These are phyloP conservation scores for Odontarrhena argentea DNA, from an alignment of 345 rosid species.

Conservation along the genomic window DNA sequence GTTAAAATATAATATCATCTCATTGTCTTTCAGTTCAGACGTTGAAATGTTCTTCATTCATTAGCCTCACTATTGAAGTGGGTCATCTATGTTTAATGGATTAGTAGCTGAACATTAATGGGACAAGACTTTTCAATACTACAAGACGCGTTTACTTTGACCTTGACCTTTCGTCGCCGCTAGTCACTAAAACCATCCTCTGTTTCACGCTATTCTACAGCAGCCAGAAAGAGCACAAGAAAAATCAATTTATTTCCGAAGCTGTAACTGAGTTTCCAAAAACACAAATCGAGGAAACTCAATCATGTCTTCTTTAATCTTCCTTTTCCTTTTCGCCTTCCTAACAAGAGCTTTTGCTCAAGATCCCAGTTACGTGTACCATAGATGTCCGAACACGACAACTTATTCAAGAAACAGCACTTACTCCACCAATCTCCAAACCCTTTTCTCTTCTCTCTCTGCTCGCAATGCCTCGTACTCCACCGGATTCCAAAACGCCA, in stretches of 20 bases:
- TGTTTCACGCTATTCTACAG: neutral
- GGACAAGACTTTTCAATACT: neutral
- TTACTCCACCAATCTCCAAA: conserved; percentile 42
- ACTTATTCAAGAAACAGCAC: conserved; percentile 43
- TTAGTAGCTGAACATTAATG: neutral
- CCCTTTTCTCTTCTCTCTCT: conserved; percentile 43
- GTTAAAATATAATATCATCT: too few species aligned
- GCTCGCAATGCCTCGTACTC: conserved; percentile 21
- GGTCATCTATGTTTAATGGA: too few species aligned
- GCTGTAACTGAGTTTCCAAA: too few species aligned
- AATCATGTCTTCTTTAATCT: conserved; percentile 23
- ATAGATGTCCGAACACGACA: neutral
- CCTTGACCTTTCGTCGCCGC: conserved; percentile 25
- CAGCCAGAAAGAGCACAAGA: neutral
- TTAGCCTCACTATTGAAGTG: too few species aligned
- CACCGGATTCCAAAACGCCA: conserved; percentile 48
- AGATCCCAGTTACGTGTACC: conserved; percentile 6
- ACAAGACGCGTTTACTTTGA: conserved; percentile 29
- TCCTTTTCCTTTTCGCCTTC: conserved; percentile 25
- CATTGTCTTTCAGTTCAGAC: too few species aligned
- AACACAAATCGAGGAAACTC: neutral
- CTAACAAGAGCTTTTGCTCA: conserved; percentile 40
- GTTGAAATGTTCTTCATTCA: too few species aligned
- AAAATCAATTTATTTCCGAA: too few species aligned
- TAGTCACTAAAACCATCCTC: neutral